Evolutionary conservation across 1,284 basidiomycete species (phyloP).

Genomic region (Leccinum huronense): DNA sequence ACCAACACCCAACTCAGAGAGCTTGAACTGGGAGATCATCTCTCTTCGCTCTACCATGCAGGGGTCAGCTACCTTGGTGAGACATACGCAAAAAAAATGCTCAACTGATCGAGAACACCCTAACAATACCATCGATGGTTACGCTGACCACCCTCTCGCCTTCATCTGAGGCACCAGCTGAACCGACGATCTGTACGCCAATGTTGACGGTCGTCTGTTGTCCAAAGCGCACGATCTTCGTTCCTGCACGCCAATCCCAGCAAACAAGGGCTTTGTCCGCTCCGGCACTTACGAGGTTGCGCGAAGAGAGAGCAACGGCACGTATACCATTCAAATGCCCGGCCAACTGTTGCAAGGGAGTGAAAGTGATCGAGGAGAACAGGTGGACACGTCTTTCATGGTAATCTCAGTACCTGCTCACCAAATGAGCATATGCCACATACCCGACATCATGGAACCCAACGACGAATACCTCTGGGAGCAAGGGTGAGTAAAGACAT

Average conservation of each 20-base stretch:
- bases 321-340: constrained; percentile 81
- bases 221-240: constrained; percentile 86
- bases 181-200: constrained; percentile 79
- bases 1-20: constrained; percentile 72
- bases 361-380: constrained; percentile 78
- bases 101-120: constrained; percentile 85
- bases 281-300: constrained; percentile 85
- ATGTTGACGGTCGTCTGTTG: constrained; percentile 93
- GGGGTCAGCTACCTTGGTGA: constrained; percentile 10
- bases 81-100: constrained; percentile 27
- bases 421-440: constrained; percentile 27
- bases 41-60: constrained; percentile 58
- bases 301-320: constrained; percentile 83
- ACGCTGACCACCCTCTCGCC: constrained; percentile 83
- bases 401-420: constrained; percentile 9
- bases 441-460: constrained; percentile 92
- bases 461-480: constrained; percentile 79
- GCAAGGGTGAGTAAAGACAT: constrained; percentile 8
- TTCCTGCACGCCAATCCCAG: constrained; percentile 85
- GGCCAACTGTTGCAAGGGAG: constrained; percentile 77
- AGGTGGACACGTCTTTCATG: constrained; percentile 69
- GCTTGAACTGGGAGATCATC: constrained; percentile 89
- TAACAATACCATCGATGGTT: constrained; percentile 88
- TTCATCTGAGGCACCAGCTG: constrained; percentile 46
- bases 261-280: constrained; percentile 88